Evolutionary conservation across 2,329 filamentous ascomycete genomes (phyloP).

Genomic region (Scedosporium aurantiacum): DNA sequence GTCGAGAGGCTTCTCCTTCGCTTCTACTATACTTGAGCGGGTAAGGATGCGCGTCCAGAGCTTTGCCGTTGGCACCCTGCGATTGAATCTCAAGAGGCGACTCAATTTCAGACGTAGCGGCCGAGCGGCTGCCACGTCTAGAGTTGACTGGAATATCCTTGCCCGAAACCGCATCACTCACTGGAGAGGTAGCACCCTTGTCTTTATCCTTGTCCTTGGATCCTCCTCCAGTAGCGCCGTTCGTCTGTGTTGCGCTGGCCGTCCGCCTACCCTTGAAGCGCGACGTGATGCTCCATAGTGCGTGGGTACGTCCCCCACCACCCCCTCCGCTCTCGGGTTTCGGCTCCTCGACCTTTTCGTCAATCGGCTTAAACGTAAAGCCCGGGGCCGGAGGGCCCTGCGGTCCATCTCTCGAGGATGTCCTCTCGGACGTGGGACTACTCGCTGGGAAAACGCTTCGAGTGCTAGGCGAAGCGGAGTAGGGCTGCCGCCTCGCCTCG

Average conservation of each 20-base stretch:
- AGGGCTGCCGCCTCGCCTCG: conserved; percentile 34
- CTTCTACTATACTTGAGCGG: not conserved
- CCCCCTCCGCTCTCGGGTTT: conserved; percentile 37
- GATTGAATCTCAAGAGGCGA: not conserved
- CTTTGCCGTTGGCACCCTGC: not conserved
- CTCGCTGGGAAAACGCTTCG: conserved; percentile 18
- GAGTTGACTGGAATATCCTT: not conserved
- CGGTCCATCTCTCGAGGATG: conserved; percentile 16
- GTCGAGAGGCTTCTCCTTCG: not conserved
- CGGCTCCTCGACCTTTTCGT: conserved; percentile 42
- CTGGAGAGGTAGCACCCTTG: not conserved
- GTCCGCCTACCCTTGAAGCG: conserved; percentile 11
- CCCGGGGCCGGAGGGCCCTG: conserved; percentile 40
- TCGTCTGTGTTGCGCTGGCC: conserved; percentile 21
- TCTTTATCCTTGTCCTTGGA: not conserved
- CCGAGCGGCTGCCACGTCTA: not conserved
- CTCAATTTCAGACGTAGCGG: not conserved
- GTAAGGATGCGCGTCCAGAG: not conserved
- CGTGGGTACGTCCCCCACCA: conserved; percentile 25
- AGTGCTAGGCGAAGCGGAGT: conserved; percentile 19
- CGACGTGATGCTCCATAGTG: conserved; percentile 24
- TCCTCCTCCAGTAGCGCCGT: conserved; percentile 14
- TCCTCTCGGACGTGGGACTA: conserved; percentile 27
- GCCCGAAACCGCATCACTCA: not conserved
- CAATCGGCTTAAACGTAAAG: conserved; percentile 36